Percentiles rank a stretch among this genome's conserved stretches.
Evolutionary conservation across 495 filamentous ascomycete genomes (phyloP).

Genomic region (Saxispiralis lemnorum): DNA sequence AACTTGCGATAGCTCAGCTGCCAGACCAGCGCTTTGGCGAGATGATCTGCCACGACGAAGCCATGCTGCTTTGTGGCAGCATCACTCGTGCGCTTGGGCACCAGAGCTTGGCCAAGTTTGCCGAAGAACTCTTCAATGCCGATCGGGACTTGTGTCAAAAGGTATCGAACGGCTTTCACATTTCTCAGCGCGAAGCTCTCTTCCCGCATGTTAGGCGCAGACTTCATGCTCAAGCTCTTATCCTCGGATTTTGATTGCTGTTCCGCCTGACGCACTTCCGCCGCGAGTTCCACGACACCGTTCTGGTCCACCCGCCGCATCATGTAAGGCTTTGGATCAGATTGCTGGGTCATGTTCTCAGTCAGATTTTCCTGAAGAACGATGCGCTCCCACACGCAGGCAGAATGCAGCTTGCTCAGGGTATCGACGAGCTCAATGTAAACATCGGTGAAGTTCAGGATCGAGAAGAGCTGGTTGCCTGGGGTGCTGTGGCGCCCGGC

Average conservation of each 20-base stretch:
- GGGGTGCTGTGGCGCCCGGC: constrained; percentile 3
- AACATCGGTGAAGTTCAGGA: constrained; percentile 64
- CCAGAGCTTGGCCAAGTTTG: constrained; percentile 57
- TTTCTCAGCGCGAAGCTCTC: constrained; percentile 46
- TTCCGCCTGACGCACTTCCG: neutral
- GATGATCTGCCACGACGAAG: constrained; percentile 52
- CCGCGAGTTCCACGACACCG: constrained; percentile 3
- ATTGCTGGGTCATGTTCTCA: constrained; percentile 47
- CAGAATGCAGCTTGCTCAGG: constrained; percentile 58
- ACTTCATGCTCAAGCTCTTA: neutral
- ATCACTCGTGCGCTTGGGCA: constrained; percentile 54
- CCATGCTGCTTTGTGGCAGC: constrained; percentile 44
- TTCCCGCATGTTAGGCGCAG: neutral
- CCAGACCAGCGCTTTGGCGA: constrained; percentile 52
- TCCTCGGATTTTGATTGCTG: neutral
- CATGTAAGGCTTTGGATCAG: constrained; percentile 14
- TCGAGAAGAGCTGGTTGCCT: constrained; percentile 44
- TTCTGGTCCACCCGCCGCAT: constrained; percentile 8
- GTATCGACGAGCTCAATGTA: constrained; percentile 50
- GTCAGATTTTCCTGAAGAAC: constrained; percentile 50
- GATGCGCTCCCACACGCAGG: constrained; percentile 70
- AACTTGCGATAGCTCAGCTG: constrained; percentile 34
- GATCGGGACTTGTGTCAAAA: constrained; percentile 56
- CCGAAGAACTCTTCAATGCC: constrained; percentile 64
- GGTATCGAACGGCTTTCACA: constrained; percentile 51